These are phyloP conservation scores for Hymenoscyphus fructigenus DNA, from an alignment of 2,329 filamentous ascomycete species.

Conservation along the genomic window DNA sequence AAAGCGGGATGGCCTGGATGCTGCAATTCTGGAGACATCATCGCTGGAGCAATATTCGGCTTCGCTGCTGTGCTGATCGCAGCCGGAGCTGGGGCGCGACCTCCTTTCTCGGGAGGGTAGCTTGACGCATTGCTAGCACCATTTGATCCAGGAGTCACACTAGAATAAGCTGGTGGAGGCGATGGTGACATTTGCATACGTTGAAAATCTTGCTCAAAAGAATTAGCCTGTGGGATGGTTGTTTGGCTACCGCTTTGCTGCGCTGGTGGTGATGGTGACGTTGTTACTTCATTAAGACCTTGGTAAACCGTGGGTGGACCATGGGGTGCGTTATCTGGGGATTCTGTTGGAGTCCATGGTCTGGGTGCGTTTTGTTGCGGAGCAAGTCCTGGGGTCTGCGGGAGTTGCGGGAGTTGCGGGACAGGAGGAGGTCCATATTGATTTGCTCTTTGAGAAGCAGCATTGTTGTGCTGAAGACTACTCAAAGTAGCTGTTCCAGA, in stretches of 20 bases:
- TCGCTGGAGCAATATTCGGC: conserved; percentile 40
- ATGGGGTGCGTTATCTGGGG: conserved; percentile 80
- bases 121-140: conserved; percentile 43
- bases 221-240: conserved; percentile 63
- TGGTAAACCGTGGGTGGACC: conserved; percentile 91
- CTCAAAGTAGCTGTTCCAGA: conserved; percentile 81
- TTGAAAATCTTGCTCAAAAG: conserved; percentile 84
- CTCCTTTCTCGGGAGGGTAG: conserved; percentile 77
- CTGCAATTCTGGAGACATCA: conserved; percentile 41
- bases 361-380: conserved; percentile 47
- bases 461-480: conserved; percentile 73
- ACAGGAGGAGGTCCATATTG: conserved; percentile 64
- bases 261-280: conserved; percentile 42
- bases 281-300: conserved; percentile 67
- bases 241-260: conserved; percentile 32
- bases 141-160: conserved; percentile 56
- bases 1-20: conserved; percentile 81
- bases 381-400: conserved; percentile 33
- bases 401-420: conserved; percentile 39
- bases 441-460: conserved; percentile 75
- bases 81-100: conserved; percentile 28
- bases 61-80: conserved; percentile 32
- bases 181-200: conserved; percentile 78
- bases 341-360: conserved; percentile 94
- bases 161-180: conserved; percentile 94